Base-by-base conservation (phyloP, 371 early-diverging fungal genomes). In the Lichtheimia ramosa region DNA sequence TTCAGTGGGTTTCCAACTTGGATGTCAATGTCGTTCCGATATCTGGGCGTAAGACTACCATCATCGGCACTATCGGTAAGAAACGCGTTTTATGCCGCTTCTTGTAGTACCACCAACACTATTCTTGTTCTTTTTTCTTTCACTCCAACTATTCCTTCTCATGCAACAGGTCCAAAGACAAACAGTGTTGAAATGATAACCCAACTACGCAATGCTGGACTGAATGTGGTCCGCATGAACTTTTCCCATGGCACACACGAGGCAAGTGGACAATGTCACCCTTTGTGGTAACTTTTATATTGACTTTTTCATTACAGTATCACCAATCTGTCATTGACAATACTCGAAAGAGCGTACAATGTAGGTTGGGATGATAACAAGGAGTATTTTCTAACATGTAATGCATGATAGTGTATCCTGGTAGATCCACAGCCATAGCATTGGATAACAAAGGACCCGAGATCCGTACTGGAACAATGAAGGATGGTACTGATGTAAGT, bases 191-290 rank as follows among this genome's bases (percentile, higher is more conserved):
- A 93, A 61, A 86, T 84, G 83, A 83, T 95, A 49, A 85, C 86
- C 41, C 86, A 90, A 66, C 82, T 95, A 64, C 86, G 92, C 70
- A 82, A 89, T 63, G 90, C 91, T 6, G 99, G 99, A 52, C 91
- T 98, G 92, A 94, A 91, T 73, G 89, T 99, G 59, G 92, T 91
- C 48, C 91, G 99, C 64, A 89, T 90, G 89, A 96, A 96, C 86
- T 95, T 96, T 58, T 93, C 94, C 57, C 96, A 96, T 77, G 96
- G 96, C 53, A 75, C 88, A 40, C 90, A 96, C 70, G 94, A 92
- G 61, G 71, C 66, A 64, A 39, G 54, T 24, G 5, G 16, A 52
- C 43, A 49, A 41, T 49, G 20, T 46, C 34, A 41, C 52, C 48
- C 40, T 21, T 51, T 57, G 39, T 54, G 52, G 58, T 27, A 57